phyloP scores from a whole-genome alignment of 768 basidiomycete species.

The Leccinellum albellum region DNA sequence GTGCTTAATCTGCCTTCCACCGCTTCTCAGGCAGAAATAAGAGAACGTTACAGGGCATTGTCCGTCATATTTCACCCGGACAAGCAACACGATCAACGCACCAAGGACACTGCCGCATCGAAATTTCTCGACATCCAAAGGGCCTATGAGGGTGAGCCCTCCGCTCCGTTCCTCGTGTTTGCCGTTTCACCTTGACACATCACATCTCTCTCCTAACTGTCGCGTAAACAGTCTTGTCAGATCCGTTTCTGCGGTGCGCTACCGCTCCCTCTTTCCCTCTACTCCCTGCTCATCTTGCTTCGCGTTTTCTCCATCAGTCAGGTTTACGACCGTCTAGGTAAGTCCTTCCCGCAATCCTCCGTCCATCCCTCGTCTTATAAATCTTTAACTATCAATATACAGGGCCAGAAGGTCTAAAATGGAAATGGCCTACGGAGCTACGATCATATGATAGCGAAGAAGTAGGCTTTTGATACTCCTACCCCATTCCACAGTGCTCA shows the following conservation, averaged over 20 bases:
- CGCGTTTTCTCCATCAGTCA: slow-evolving; percentile 39
- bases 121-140: slow-evolving; percentile 76
- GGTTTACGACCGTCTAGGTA: slow-evolving; percentile 74
- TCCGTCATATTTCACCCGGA: slow-evolving; percentile 85
- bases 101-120: slow-evolving; percentile 56
- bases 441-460: slow-evolving; percentile 45
- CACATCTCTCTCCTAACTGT: slow-evolving; percentile 11
- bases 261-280: slow-evolving; percentile 1
- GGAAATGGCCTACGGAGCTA: slow-evolving; percentile 44
- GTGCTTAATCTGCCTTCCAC: slow-evolving; percentile 67
- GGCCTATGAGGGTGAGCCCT: slow-evolving; percentile 68
- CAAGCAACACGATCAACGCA: slow-evolving; percentile 59
- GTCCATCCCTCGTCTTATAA: slow-evolving; percentile 9
- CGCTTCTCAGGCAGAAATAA: slow-evolving; percentile 65
- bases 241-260: slow-evolving; percentile 63
- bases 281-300: slow-evolving; percentile 4
- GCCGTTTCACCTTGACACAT: neutral
- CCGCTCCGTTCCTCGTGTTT: neutral
- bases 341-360: slow-evolving; percentile 14
- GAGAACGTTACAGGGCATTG: slow-evolving; percentile 66
- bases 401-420: slow-evolving; percentile 39
- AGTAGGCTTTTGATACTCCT: slow-evolving; percentile 33
- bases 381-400: slow-evolving; percentile 1
- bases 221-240: slow-evolving; percentile 54
- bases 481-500: slow-evolving; percentile 19